A percentile compares a stretch with the other conserved stretches of the same genome.
Conservation (phyloP, 2,329 filamentous ascomycete species). For the Cladosporium colombiae region DNA sequence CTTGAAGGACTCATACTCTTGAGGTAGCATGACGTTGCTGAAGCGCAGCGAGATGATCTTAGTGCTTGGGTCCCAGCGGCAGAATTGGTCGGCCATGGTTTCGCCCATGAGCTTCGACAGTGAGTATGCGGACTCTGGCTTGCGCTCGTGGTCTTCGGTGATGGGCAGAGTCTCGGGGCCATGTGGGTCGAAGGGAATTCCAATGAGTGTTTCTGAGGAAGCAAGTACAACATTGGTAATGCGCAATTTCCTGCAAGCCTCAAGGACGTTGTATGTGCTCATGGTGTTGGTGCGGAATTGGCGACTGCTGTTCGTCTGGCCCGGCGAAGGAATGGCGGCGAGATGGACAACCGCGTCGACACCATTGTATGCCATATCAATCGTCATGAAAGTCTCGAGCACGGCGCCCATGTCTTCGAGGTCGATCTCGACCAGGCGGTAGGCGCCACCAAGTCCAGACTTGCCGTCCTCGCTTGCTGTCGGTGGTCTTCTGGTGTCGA, state of each 20-base stretch:
- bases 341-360: slow-evolving; percentile 30
- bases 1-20: slow-evolving; percentile 28
- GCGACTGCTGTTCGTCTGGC: slow-evolving; percentile 28
- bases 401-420: slow-evolving; percentile 30
- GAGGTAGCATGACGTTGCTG: slow-evolving; percentile 30
- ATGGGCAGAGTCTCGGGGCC: slow-evolving; percentile 25
- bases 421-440: slow-evolving; percentile 30
- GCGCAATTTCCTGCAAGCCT: slow-evolving; percentile 28
- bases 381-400: slow-evolving; percentile 28
- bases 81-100: slow-evolving; percentile 29
- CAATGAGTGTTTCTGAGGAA: slow-evolving; percentile 30
- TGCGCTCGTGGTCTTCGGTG: slow-evolving; percentile 28
- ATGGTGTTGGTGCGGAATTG: slow-evolving; percentile 31
- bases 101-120: slow-evolving; percentile 29
- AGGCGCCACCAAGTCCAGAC: slow-evolving; percentile 27
- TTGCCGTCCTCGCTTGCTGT: slow-evolving; percentile 30
- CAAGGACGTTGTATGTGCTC: slow-evolving; percentile 30
- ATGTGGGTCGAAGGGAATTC: slow-evolving; percentile 30
- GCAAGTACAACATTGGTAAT: slow-evolving; percentile 31
- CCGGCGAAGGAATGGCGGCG: slow-evolving; percentile 30
- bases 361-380: slow-evolving; percentile 29
- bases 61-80: slow-evolving; percentile 27
- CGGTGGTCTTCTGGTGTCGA: slow-evolving; percentile 28
- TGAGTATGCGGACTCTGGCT: slow-evolving; percentile 28
- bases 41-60: slow-evolving; percentile 30